Conservation (phyloP, 805 yeast genomes). For the Candida michaelii region DNA sequence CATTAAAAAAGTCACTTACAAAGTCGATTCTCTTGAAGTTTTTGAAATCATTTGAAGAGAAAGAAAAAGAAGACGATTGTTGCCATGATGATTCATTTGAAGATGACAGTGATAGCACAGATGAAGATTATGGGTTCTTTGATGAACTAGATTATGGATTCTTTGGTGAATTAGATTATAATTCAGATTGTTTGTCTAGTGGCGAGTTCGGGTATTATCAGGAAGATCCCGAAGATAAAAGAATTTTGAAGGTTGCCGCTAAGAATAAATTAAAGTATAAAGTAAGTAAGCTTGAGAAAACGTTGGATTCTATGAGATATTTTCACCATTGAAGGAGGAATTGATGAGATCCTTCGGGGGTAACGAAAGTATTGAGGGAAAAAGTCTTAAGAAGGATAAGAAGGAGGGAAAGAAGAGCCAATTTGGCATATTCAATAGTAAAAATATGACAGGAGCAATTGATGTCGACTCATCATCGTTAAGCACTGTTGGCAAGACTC, state of each 20-base stretch:
- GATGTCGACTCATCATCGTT: no score
- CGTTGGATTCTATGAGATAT: slow-evolving; percentile 9
- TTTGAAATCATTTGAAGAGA: slow-evolving; percentile 5
- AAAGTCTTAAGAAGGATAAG: background rate
- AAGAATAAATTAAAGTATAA: slow-evolving; percentile 1
- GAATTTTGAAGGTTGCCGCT: background rate
- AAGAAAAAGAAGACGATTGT: background rate
- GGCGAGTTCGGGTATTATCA: slow-evolving; percentile 1
- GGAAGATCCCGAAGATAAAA: background rate
- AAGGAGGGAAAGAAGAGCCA: no score
- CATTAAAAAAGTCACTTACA: background rate
- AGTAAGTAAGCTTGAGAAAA: background rate
- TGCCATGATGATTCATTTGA: slow-evolving; percentile 1
- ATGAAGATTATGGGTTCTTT: slow-evolving; percentile 9
- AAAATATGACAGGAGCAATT: background rate
- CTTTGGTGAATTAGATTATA: slow-evolving; percentile 6
- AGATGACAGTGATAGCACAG: slow-evolving; percentile 1
- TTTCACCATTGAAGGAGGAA: slow-evolving; percentile 7
- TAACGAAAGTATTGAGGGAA: no score
- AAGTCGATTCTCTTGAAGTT: background rate
- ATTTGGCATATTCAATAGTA: no score
- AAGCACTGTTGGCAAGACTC: no score
- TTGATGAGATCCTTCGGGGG: no score
- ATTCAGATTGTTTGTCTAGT: slow-evolving; percentile 3
- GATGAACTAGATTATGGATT: slow-evolving; percentile 4